A percentile compares a stretch with the other conserved stretches of the same genome.
Evolutionary conservation across 257 asterid genomes (phyloP).

Genomic region (Solanum clarkiae): DNA sequence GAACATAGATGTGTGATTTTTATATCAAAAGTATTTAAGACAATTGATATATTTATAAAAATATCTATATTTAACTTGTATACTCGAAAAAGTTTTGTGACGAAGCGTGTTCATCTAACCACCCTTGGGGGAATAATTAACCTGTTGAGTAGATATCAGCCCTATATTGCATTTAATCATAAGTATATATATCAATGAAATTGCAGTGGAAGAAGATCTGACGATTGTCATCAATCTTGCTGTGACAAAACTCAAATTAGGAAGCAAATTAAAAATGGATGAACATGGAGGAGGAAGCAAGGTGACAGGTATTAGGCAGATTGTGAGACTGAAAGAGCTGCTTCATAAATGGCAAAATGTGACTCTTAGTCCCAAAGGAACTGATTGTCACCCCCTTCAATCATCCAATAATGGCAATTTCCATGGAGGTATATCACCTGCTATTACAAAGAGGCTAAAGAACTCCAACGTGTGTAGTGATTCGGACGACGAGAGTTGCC

Average conservation of each 20-base stretch:
- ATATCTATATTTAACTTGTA: too few species aligned
- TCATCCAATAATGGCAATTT: not conserved
- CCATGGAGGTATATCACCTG: conserved; percentile 27
- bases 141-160: not conserved
- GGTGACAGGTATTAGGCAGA: conserved; percentile 60
- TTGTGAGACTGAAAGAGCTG: conserved; percentile 55
- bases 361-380: conserved; percentile 25
- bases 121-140: not conserved
- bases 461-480: conserved; percentile 6
- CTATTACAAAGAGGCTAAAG: conserved; percentile 17
- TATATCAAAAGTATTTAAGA: too few species aligned
- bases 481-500: conserved; percentile 28
- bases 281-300: conserved; percentile 36
- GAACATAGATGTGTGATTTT: too few species aligned
- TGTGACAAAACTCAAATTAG: not conserved
- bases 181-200: not conserved
- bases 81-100: too few species aligned
- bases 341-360: conserved; percentile 61
- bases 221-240: too few species aligned
- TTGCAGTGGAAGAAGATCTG: conserved; percentile 33
- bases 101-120: too few species aligned
- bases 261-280: conserved; percentile 23
- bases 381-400: not conserved
- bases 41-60: too few species aligned
- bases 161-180: not conserved